Base-by-base conservation (phyloP, 345 rosid genomes). In the Moringa oleifera region DNA sequence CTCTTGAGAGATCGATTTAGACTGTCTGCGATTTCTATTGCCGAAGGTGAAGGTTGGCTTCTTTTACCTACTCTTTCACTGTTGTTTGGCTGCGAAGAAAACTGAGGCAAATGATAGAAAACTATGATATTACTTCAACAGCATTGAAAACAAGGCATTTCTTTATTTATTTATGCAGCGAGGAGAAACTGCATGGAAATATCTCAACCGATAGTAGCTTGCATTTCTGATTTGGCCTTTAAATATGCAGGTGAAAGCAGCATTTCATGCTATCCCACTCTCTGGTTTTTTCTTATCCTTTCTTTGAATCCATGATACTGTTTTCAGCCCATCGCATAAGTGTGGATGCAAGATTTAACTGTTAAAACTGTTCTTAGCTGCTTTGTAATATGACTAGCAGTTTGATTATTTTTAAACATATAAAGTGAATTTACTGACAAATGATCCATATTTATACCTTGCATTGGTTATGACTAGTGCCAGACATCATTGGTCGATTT, bases 1-100 rank as follows among this genome's bases (percentile, higher is more conserved):
- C 68, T 80, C 33, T 75, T 83, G n/a, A 78, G 80, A 53, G 97
- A 87, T 64, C 91, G 98, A 46, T 84, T 90, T 64, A 76, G 96
- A 55, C 90, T 93, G 78, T 76, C 91, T 25, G 73, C 86, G 15
- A 78, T 93, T 71, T 83, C 96, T 61, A 83, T 90, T 53, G 89
- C 91, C 65, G 86, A 89, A 78, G 53, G 82, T 18, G 86, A 89
- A 75, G 94, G 98, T 89, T 61, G 51, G 23, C 15, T 52, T 55
- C 73, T 37, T 60, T 28, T 50, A n/a, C 57, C 21, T 33, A 22
- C 45, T 37, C 58, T 33, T 59, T 31, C 50, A 1, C 28, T 7
- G 9, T 16, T 9, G 47, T 41, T 41, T 15, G 47, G 33, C 8
- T 28, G 33, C 33, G 13, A 41, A 41, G 47, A 41, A 41, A 41